phyloP scores from a whole-genome alignment of 2,329 filamentous ascomycete species.

The Colletotrichum ledebouriae region DNA sequence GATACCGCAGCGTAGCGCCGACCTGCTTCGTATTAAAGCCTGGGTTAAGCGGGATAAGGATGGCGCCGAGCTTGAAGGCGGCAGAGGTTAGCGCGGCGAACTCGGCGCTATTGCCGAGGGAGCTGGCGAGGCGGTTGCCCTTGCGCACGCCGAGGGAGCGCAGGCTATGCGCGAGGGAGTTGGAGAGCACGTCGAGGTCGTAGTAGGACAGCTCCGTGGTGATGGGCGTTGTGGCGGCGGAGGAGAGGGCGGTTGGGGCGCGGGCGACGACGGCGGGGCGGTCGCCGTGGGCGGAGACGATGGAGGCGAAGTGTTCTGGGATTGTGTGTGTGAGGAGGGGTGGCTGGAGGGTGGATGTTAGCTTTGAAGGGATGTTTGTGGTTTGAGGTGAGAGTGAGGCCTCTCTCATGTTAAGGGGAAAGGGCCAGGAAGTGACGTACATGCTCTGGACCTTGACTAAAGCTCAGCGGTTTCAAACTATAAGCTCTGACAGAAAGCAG shows the following conservation, averaged over 20 bases:
- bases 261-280: slow-evolving; percentile 69
- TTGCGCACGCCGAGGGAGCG: slow-evolving; percentile 79
- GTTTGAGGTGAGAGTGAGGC: neutral
- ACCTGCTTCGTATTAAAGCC: slow-evolving; percentile 87
- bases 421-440: slow-evolving; percentile 17
- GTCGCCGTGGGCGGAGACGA: slow-evolving; percentile 76
- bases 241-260: slow-evolving; percentile 51
- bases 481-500: neutral
- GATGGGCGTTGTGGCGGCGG: slow-evolving; percentile 51
- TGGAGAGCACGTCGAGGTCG: slow-evolving; percentile 80
- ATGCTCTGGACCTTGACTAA: slow-evolving; percentile 24
- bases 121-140: slow-evolving; percentile 88
- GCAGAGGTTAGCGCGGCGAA: slow-evolving; percentile 90
- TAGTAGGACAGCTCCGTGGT: slow-evolving; percentile 82
- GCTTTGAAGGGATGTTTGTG: neutral
- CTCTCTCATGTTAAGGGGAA: neutral
- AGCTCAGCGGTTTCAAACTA: slow-evolving; percentile 12
- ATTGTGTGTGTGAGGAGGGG: slow-evolving; percentile 77
- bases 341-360: slow-evolving; percentile 64
- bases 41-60: slow-evolving; percentile 94
- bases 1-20: slow-evolving; percentile 80
- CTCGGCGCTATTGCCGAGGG: slow-evolving; percentile 86
- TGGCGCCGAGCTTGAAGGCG: slow-evolving; percentile 92
- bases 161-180: slow-evolving; percentile 80
- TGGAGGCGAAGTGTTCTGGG: slow-evolving; percentile 76